phyloP scores from a whole-genome alignment of 2,329 filamentous ascomycete species.

The Aspergillus spinulosporus region DNA sequence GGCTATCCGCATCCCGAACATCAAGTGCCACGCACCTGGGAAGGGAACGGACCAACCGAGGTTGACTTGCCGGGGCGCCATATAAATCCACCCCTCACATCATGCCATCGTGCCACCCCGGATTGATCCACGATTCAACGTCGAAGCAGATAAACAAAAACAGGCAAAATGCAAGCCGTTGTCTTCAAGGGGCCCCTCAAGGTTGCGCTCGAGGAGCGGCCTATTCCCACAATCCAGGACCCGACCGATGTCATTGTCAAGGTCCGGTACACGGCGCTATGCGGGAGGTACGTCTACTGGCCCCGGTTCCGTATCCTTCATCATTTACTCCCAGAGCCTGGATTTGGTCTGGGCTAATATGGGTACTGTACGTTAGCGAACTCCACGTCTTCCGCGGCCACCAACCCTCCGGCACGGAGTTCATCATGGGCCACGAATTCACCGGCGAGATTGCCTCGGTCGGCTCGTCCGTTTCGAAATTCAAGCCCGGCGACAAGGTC shows the following conservation, averaged over 20 bases:
- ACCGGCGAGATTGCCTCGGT: slow-evolving; percentile 69
- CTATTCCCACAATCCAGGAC: slow-evolving; percentile 69
- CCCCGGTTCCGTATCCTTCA: too few species aligned
- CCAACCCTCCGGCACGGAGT: slow-evolving; percentile 64
- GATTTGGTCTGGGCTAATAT: too few species aligned
- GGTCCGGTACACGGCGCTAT: slow-evolving; percentile 79
- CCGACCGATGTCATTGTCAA: slow-evolving; percentile 76
- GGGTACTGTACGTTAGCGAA: slow-evolving; percentile 51
- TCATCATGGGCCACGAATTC: slow-evolving; percentile 77
- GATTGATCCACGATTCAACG: not conserved
- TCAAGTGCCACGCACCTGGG: not conserved
- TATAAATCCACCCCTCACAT: not conserved
- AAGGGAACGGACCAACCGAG: not conserved
- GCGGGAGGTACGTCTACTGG: slow-evolving; percentile 65
- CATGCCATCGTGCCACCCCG: not conserved
- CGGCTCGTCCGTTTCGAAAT: slow-evolving; percentile 57
- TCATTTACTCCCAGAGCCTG: too few species aligned
- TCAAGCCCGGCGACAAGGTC: slow-evolving; percentile 72
- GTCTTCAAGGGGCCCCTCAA: slow-evolving; percentile 77
- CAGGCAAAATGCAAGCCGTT: slow-evolving; percentile 70
- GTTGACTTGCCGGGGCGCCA: not conserved
- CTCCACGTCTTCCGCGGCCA: slow-evolving; percentile 83
- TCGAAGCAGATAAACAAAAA: not conserved
- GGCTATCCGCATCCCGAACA: not conserved
- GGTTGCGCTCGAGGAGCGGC: slow-evolving; percentile 73